Evolutionary conservation across 805 yeast genomes (phyloP).

Genomic region (Blastobotrys parvus): DNA sequence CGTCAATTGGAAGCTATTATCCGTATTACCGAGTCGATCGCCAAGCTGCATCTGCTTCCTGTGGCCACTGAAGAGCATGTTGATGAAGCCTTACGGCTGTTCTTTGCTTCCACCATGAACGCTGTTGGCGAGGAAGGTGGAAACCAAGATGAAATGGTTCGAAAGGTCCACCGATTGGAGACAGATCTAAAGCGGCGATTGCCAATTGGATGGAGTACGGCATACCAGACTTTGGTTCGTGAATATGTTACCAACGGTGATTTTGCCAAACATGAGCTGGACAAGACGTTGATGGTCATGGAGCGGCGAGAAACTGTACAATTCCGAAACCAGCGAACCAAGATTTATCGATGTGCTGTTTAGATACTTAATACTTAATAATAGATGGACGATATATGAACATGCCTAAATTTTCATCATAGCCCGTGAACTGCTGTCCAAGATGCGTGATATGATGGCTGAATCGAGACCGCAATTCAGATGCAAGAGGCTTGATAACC

Average conservation of each 20-base stretch:
- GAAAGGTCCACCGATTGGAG: constrained; percentile 73
- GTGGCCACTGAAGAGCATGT: constrained; percentile 85
- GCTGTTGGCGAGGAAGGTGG: constrained; percentile 64
- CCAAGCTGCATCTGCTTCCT: constrained; percentile 75
- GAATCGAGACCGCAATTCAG: not conserved
- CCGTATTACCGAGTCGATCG: constrained; percentile 90
- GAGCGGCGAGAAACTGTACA: constrained; percentile 85
- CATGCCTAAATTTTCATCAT: not conserved
- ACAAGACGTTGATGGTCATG: constrained; percentile 69
- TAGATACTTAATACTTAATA: constrained; percentile 17
- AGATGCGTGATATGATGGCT: not conserved
- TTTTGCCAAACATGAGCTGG: constrained; percentile 63
- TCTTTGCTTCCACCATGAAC: constrained; percentile 95
- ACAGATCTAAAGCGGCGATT: constrained; percentile 79
- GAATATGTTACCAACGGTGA: constrained; percentile 45
- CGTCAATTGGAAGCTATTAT: constrained; percentile 97
- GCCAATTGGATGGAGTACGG: constrained; percentile 95
- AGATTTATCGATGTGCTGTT: constrained; percentile 68
- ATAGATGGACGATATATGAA: not conserved
- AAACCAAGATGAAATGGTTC: constrained; percentile 50
- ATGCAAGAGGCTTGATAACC: not conserved
- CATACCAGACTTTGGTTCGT: constrained; percentile 70
- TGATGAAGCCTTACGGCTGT: constrained; percentile 88
- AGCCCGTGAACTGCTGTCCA: not conserved
- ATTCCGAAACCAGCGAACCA: constrained; percentile 79